These are phyloP conservation scores for Plasmodiophora brassicae DNA, from an alignment of 208 protist genomes.

Conservation along the genomic window DNA sequence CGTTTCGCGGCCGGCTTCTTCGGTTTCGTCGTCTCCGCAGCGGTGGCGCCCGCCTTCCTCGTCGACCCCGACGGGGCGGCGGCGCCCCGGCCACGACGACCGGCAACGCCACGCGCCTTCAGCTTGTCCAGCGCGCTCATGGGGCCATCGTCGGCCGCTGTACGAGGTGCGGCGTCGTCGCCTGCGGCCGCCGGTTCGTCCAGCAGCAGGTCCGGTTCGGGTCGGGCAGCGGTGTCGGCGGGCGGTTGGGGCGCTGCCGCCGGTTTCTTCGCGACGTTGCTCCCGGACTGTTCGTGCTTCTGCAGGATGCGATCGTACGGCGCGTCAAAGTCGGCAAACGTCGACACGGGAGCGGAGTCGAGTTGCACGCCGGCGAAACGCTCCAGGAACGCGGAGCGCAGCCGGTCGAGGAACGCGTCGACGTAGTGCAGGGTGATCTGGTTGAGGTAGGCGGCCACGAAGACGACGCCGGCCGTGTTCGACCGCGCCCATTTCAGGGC, in stretches of 20 bases:
- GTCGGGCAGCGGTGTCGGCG: too few relatives aligned
- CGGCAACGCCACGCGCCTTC: too few relatives aligned
- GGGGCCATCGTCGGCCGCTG: too few relatives aligned
- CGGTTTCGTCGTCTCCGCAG: not conserved
- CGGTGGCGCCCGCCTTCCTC: not conserved
- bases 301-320: not conserved
- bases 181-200: too few relatives aligned
- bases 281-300: too few relatives aligned
- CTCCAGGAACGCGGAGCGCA: not conserved
- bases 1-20: too few relatives aligned
- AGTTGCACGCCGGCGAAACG: not conserved
- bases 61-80: too few relatives aligned
- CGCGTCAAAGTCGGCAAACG: not conserved
- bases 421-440: not conserved
- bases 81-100: too few relatives aligned
- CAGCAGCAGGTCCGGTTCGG: too few relatives aligned
- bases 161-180: too few relatives aligned
- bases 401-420: not conserved
- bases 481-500: not conserved
- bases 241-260: not conserved
- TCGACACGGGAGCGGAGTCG: not conserved
- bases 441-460: conserved; percentile 9
- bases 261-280: not conserved
- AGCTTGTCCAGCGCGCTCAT: too few relatives aligned
- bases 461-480: not conserved